Percentiles rank a stretch among this genome's conserved stretches.
phyloP scores from a whole-genome alignment of 2,329 filamentous ascomycete species.

The Beauveria pseudobassiana region DNA sequence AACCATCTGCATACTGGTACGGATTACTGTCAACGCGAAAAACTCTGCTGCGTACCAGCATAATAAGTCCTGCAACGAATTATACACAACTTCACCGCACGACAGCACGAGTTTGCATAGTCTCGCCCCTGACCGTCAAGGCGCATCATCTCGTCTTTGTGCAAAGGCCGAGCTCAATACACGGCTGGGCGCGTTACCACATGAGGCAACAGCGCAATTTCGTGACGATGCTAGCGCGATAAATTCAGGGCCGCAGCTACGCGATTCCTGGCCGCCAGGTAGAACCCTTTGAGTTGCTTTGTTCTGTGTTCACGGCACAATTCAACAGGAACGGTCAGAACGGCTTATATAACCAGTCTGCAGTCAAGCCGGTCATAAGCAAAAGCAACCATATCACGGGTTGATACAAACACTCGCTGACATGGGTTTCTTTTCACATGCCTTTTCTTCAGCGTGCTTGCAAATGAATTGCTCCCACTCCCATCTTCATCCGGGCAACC shows the following conservation, averaged over 20 bases:
- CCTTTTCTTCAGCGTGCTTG: neutral
- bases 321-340: neutral
- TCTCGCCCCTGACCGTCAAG: neutral
- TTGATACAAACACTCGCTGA: neutral
- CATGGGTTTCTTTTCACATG: neutral
- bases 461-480: neutral
- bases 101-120: neutral
- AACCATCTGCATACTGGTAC: neutral
- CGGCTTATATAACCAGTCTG: no score
- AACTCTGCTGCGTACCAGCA: neutral
- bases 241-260: neutral
- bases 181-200: neutral
- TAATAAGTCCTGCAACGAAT: neutral
- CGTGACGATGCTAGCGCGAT: neutral
- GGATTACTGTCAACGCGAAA: neutral
- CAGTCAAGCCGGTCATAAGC: neutral
- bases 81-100: neutral
- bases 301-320: neutral
- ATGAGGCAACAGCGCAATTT: neutral
- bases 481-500: neutral
- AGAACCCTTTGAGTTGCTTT: no score
- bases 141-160: neutral
- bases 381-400: no score
- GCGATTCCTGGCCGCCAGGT: neutral
- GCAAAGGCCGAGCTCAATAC: neutral